A percentile compares a stretch with the other conserved stretches of the same genome.
Conservation (phyloP, 2,329 filamentous ascomycete genomes). For the Intubia oerlemansii region DNA sequence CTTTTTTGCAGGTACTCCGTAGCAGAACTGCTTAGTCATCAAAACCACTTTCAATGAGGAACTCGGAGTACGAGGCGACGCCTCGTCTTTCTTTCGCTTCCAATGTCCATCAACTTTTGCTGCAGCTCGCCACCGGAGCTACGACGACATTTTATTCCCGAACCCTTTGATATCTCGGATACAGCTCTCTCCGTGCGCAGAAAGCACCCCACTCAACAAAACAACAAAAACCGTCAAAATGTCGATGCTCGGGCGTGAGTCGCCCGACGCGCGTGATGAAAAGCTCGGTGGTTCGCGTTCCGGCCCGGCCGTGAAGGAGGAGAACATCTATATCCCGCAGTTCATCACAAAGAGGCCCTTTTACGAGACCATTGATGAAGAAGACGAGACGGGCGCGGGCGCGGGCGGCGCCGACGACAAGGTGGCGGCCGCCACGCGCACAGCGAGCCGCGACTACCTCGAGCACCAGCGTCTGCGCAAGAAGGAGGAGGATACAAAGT, state of each 20-base stretch:
- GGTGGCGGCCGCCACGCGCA: conserved; percentile 1
- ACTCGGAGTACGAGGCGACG: no score
- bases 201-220: no score
- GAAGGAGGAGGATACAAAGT: conserved; percentile 55
- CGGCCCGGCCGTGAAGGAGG: conserved; percentile 39
- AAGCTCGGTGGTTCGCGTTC: conserved; percentile 8
- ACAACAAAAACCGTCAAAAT: conserved; percentile 2
- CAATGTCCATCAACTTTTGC: no score
- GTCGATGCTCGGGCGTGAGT: conserved; percentile 9
- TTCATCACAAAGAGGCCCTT: conserved; percentile 98
- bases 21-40: no score
- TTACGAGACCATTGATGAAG: conserved; percentile 57
- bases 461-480: conserved; percentile 84
- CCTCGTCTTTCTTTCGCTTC: no score
- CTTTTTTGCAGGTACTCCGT: no score
- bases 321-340: conserved; percentile 94
- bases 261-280: conserved; percentile 9
- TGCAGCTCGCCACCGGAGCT: no score
- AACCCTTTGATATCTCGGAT: no score
- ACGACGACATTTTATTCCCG: no score
- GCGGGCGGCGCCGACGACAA: conserved; percentile 9
- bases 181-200: no score
- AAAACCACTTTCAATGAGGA: no score
- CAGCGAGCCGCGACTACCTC: conserved; percentile 42
- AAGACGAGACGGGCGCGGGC: conserved; percentile 11